Evolutionary conservation across 805 yeast species (phyloP).

Genomic region (Saccharomycopsis synnaedendra): DNA sequence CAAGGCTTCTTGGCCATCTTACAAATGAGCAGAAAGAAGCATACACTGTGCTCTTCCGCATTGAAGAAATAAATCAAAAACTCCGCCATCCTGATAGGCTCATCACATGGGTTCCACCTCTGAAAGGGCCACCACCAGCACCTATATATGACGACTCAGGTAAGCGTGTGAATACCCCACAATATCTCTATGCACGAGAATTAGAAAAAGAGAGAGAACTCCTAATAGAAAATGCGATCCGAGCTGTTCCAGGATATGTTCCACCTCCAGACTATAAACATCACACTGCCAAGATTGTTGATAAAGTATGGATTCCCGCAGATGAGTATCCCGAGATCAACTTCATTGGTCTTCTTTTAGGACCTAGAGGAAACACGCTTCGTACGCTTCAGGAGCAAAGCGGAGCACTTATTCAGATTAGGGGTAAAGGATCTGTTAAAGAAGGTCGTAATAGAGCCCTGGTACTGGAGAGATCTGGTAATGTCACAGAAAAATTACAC

Average conservation of each 20-base stretch:
- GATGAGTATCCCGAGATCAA: constrained; percentile 84
- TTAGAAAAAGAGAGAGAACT: constrained; percentile 72
- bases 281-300: constrained; percentile 50
- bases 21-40: constrained; percentile 75
- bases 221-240: constrained; percentile 65
- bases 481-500: constrained; percentile 76
- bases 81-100: constrained; percentile 40
- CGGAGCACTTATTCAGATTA: constrained; percentile 67
- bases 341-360: constrained; percentile 81
- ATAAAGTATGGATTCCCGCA: constrained; percentile 77
- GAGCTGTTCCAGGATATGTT: constrained; percentile 59
- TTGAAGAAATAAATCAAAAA: constrained; percentile 66
- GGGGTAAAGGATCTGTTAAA: constrained; percentile 94
- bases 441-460: constrained; percentile 62
- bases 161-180: constrained; percentile 77
- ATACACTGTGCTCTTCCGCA: constrained; percentile 56
- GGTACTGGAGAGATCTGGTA: constrained; percentile 36
- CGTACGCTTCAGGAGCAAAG: constrained; percentile 70
- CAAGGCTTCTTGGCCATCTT: constrained; percentile 33
- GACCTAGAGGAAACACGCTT: constrained; percentile 92
- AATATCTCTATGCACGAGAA: constrained; percentile 44
- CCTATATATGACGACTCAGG: constrained; percentile 83
- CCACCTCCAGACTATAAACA: constrained; percentile 73
- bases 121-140: constrained; percentile 69
- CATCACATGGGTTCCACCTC: constrained; percentile 27